Conservation (phyloP, 176 grass and related monocot genomes). For the Puccinellia tenuiflora region DNA sequence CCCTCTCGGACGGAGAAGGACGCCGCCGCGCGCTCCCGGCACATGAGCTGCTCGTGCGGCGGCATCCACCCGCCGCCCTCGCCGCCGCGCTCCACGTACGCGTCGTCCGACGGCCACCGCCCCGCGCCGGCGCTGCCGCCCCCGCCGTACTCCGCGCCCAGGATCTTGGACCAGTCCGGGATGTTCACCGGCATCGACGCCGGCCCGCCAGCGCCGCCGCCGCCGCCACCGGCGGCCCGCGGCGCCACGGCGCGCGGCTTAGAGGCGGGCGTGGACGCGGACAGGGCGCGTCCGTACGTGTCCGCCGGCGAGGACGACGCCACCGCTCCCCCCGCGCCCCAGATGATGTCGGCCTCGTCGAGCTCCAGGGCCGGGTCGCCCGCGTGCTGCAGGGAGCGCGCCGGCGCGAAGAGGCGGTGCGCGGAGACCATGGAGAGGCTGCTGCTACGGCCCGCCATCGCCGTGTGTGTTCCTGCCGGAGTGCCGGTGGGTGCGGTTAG, state of each 20-base stretch:
- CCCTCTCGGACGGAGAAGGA: slow-evolving; percentile 94
- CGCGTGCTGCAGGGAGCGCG: neutral
- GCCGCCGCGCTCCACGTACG: slow-evolving; percentile 14
- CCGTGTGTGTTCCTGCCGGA: neutral
- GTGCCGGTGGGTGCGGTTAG: neutral
- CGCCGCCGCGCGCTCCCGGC: slow-evolving; percentile 46
- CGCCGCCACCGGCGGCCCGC: neutral
- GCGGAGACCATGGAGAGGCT: slow-evolving; percentile 37
- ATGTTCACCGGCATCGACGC: slow-evolving; percentile 78
- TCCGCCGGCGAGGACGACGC: slow-evolving; percentile 21
- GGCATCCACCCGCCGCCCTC: slow-evolving; percentile 46
- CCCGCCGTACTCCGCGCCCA: slow-evolving; percentile 49
- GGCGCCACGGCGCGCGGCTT: neutral
- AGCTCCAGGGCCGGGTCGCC: slow-evolving; percentile 15
- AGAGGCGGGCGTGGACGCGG: slow-evolving; percentile 9
- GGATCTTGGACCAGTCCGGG: slow-evolving; percentile 92
- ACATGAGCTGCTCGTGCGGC: slow-evolving; percentile 84
- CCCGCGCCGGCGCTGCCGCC: slow-evolving; percentile 18
- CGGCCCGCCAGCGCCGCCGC: neutral
- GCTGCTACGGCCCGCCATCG: slow-evolving; percentile 63
- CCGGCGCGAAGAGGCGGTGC: slow-evolving; percentile 59
- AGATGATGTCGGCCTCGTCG: slow-evolving; percentile 71
- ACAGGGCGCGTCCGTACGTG: slow-evolving; percentile 10
- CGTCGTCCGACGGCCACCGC: slow-evolving; percentile 30
- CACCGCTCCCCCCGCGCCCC: slow-evolving; percentile 22